Evolutionary conservation across 306 rosid species (phyloP), one percentile per base, ranked within the genome.

Genomic region (Neltuma alba): DNA sequence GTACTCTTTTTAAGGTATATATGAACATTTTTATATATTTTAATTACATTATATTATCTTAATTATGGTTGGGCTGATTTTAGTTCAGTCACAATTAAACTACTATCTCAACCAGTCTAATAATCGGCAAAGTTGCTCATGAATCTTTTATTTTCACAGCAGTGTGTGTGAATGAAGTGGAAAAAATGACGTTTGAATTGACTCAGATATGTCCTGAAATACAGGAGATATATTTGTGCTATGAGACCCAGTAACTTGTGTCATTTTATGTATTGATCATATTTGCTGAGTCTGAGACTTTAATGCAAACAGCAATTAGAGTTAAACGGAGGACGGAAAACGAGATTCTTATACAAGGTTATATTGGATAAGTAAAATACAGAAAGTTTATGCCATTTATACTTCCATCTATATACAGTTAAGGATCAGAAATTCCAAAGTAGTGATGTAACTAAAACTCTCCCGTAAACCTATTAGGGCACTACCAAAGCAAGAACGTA

Each of bases 191-290:
- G 34, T 1, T 31, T 31, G 3, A 31, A 31, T 31, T 31, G 34
- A 31, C 1, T 31, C 34, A 31, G 34, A 31, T 31, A 31, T 31
- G 34, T 67, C 95, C 97, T 0, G 92, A 86, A 78, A 54, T 92
- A n/a, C n/a, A n/a, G n/a, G n/a, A n/a, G n/a, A n/a, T n/a, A n/a
- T n/a, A n/a, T n/a, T n/a, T n/a, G n/a, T n/a, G 38, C 21, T 48
- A n/a, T n/a, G 6, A 18, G 55, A 48, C 20, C 55, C 21, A 5
- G 21, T 23, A 48, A 48, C 55, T 48, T 45, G 8, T 48, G 55
- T 20, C 23, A 48, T 16, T 45, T 45, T 16, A 48, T 48, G 55
- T 48, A 16, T 18, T 37, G 40, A 37, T 48, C 55, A 18, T 1
- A 48, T 16, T 48, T 48, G 55, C 55, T 48, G 8, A 2, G 6